Conservation (phyloP, 2,329 filamentous ascomycete genomes). For the Verticillium longisporum region DNA sequence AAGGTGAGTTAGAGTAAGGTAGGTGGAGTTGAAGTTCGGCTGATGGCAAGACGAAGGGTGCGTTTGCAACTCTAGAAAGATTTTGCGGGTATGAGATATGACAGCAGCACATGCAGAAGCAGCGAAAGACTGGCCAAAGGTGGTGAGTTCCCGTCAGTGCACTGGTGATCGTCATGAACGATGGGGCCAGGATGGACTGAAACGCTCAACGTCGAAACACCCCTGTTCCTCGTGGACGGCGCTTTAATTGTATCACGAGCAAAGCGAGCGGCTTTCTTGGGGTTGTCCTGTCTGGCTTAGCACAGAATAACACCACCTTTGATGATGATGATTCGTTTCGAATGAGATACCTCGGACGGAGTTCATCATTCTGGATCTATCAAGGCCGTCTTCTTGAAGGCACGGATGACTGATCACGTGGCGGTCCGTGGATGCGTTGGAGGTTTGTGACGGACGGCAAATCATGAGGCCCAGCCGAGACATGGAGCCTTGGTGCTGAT, state of each 20-base stretch:
- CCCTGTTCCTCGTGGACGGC: neutral
- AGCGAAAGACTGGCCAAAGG: too few species aligned
- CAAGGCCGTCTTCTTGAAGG: neutral
- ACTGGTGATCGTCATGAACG: neutral
- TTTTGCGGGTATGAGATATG: neutral
- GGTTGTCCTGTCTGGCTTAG: too few species aligned
- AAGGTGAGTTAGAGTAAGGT: neutral
- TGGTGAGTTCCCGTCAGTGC: neutral
- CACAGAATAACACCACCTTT: too few species aligned
- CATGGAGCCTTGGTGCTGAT: neutral
- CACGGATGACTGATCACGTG: neutral
- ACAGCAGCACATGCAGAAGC: neutral
- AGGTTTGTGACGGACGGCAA: neutral
- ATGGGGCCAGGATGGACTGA: neutral
- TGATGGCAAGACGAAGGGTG: neutral
- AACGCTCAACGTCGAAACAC: neutral
- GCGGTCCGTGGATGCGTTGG: neutral
- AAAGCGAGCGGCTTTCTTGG: too few species aligned
- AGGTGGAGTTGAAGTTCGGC: neutral
- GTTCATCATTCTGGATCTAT: too few species aligned
- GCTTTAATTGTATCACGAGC: neutral
- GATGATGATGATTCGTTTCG: too few species aligned
- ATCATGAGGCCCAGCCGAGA: neutral
- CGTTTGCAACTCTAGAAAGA: too few species aligned
- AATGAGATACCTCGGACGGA: too few species aligned